Evolutionary conservation across 176 grass and related monocot genomes (phyloP), one percentile per base, ranked within the genome.

Genomic region (Puya raimondii): DNA sequence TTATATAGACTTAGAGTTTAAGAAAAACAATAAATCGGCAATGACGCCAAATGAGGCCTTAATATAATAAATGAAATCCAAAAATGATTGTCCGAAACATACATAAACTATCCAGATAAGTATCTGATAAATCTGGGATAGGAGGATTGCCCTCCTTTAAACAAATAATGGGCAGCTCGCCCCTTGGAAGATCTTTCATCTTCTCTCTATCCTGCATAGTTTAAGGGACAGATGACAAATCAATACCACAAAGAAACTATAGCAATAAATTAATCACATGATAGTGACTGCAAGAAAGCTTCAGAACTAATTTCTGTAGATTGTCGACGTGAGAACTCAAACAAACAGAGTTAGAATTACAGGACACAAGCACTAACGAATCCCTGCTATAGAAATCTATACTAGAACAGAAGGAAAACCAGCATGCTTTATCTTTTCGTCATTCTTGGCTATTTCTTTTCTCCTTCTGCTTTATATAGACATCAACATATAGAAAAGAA

Each of bases 51-150:
- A 18, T 9, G 15, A 59, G 12, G 1, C 15, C 54, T 59, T 59
- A 59, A 17, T 59, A 59, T 14, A 59, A 2, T 8, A 15, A 59
- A 21, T 48, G 61, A 51, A 68, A 72, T 53, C 25, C 69, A 52
- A 64, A 66, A 70, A 81, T 78, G 53, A 50, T 68, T 25, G 67
- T 72, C 33, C 47, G 71, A 12, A 50, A 83, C 89, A 79, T 84
- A 88, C 94, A 97, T 76, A 89, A 81, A 67, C 23, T 87, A 64
- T 90, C 79, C 77, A 92, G 75, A 80, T 85, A 85, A 72, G 66
- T 65, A 80, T 84, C 89, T 16, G 89, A 90, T 78, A 90, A 68
- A 82, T 97, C 94, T 67, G 89, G 94, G 86, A 97, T 85, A 70
- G 80, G 84, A 88, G 86, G 89, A 63, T 92, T 97, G 56, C 81